Evolutionary conservation across 768 basidiomycete species (phyloP), one percentile per base, ranked within the genome.

Genomic region (Amanita subjunquillea): DNA sequence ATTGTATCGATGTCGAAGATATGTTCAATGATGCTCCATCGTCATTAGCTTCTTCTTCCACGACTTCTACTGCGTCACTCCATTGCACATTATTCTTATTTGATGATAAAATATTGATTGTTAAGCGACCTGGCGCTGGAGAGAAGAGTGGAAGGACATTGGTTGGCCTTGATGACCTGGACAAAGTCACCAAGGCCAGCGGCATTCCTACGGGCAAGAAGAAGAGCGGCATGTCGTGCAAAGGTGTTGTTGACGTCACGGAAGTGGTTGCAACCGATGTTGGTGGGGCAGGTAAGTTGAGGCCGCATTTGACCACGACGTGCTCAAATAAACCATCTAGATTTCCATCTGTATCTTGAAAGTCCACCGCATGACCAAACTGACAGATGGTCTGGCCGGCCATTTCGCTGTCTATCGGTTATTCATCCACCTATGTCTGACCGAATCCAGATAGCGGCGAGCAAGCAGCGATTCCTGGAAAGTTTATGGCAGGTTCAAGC

Each of bases 1-100:
- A 93, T 63, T 91, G 85, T 54, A 85, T 98, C 58, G 96, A 98
- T 63, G 90, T 93, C 5, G 91, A 93, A 61, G 96, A 98, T 61
- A 65, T 80, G 32, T 62, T 82, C 38, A 65, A 74, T 23, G 85
- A 85, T 50, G 65, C 72, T 2, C 69, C 70, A 25, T 58, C 72
- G 25, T 75, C 79, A 47, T 74, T 76, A 15, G 59, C 66, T n/a
- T 57, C 71, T 9, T 68, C 74, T 12, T 60, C 74, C 32, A 68
- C 72, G 10, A 72, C 67, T 6, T 67, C 72, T 2, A 60, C 67
- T 1, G 75, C 69, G 2, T 71, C 77, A 0, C 75, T 95, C 15
- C 86, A 91, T 61, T 94, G 88, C 66, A 90, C 88, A 2, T 70
- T 99, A 27, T 88, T 98, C 65, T 74, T 99, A 43, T 98, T 99